Evolutionary conservation across 225 moss, liverwort and hornwort species (phyloP).

Genomic region (Climacium dendroides): DNA sequence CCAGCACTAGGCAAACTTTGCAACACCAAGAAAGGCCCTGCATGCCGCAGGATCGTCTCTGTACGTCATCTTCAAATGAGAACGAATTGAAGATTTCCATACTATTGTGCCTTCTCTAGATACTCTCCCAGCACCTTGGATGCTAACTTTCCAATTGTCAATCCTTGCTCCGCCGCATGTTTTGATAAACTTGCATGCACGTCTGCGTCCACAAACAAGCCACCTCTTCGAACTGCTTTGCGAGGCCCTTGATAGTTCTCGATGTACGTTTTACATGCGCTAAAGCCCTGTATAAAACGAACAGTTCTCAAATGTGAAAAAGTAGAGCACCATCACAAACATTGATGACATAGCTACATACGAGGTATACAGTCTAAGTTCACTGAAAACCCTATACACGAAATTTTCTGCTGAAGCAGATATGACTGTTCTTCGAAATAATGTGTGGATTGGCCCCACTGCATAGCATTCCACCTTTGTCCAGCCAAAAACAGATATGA

Average conservation of each 20-base stretch:
- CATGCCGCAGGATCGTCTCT: not conserved
- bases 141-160: constrained; percentile 26
- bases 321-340: not conserved
- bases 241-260: constrained; percentile 39
- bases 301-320: not conserved
- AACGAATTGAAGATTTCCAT: not conserved
- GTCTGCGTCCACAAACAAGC: constrained; percentile 24
- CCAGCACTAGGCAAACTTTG: not conserved
- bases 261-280: constrained; percentile 17
- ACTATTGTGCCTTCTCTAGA: constrained; percentile 6
- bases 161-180: constrained; percentile 20
- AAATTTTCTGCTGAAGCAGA: not conserved
- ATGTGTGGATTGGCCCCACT: not conserved
- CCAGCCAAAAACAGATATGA: not conserved
- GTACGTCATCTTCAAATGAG: not conserved
- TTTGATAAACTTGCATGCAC: constrained; percentile 14
- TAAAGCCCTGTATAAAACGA: constrained; percentile 17
- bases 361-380: not conserved
- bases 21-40: not conserved
- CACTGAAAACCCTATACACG: not conserved
- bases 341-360: not conserved
- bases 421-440: not conserved
- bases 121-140: constrained; percentile 27
- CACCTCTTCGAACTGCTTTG: constrained; percentile 15
- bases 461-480: not conserved